A percentile compares a stretch with the other conserved stretches of the same genome.
Conservation (phyloP, 257 asterid species). For the Paraleonurus japonicus region DNA sequence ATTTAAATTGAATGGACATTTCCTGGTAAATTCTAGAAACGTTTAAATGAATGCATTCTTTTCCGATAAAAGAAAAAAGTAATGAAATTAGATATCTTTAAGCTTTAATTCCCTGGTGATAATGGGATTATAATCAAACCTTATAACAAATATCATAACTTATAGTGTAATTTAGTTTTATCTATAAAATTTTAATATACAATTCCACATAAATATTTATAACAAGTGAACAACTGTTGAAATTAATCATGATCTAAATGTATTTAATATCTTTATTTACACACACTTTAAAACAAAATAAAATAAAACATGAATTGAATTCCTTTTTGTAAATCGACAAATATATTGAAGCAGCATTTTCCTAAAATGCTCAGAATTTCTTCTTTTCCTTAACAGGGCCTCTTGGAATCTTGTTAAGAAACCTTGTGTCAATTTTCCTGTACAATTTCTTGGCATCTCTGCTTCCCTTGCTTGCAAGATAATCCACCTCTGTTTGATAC, state of each 20-base stretch:
- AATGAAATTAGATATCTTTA: too few relatives aligned
- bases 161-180: too few relatives aligned
- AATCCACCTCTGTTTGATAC: conserved; percentile 67
- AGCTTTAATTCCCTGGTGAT: too few relatives aligned
- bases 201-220: too few relatives aligned
- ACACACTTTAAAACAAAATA: background rate
- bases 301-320: background rate
- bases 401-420: conserved; percentile 88
- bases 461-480: conserved; percentile 55
- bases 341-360: background rate
- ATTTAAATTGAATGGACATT: too few relatives aligned
- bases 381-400: conserved; percentile 73
- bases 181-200: too few relatives aligned
- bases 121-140: too few relatives aligned
- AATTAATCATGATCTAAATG: background rate
- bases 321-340: background rate
- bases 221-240: too few relatives aligned
- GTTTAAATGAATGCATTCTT: too few relatives aligned
- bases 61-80: too few relatives aligned
- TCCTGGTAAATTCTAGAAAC: too few relatives aligned
- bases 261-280: background rate
- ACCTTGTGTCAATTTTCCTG: conserved; percentile 51
- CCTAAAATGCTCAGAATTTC: conserved; percentile 32
- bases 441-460: conserved; percentile 59
- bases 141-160: too few relatives aligned